Evolutionary conservation across 2,329 filamentous ascomycete genomes (phyloP).

Genomic region (Aureobasidium sp.): DNA sequence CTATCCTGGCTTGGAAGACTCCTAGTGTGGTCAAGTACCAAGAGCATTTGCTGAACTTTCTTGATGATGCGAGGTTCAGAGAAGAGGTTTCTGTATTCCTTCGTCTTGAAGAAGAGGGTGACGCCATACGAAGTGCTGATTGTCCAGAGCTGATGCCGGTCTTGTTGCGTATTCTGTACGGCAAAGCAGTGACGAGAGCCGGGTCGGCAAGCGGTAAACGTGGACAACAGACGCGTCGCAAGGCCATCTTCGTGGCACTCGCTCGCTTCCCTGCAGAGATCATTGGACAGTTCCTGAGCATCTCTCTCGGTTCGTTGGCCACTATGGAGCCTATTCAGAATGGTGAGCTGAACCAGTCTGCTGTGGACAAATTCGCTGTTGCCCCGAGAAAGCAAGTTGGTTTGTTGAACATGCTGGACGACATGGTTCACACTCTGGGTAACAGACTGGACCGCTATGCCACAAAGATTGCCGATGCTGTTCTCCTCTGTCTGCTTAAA

Average conservation of each 20-base stretch:
- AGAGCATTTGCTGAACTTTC: conserved; percentile 75
- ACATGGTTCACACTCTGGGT: conserved; percentile 79
- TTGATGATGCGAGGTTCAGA: conserved; percentile 86
- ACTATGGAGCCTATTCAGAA: background rate
- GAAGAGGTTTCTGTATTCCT: conserved; percentile 90
- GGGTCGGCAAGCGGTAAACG: conserved; percentile 69
- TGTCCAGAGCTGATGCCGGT: conserved; percentile 72
- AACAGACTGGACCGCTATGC: conserved; percentile 63
- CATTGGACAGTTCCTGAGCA: conserved; percentile 72
- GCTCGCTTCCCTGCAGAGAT: conserved; percentile 69
- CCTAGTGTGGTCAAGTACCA: conserved; percentile 68
- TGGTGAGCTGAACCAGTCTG: background rate
- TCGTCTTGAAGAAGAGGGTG: conserved; percentile 52
- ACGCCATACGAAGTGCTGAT: conserved; percentile 66
- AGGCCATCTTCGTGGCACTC: conserved; percentile 66
- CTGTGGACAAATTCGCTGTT: conserved; percentile 11
- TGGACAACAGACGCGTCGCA: conserved; percentile 72
- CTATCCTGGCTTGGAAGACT: conserved; percentile 83
- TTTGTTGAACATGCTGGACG: conserved; percentile 83
- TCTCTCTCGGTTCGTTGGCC: conserved; percentile 60
- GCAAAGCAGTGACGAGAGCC: conserved; percentile 76
- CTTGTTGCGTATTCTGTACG: conserved; percentile 79
- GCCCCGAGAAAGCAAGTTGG: conserved; percentile 69
- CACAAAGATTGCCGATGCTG: conserved; percentile 62
- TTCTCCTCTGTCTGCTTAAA: conserved; percentile 73